phyloP scores from a whole-genome alignment of 73 alveolate species.

The Paraurostyla sp. region DNA sequence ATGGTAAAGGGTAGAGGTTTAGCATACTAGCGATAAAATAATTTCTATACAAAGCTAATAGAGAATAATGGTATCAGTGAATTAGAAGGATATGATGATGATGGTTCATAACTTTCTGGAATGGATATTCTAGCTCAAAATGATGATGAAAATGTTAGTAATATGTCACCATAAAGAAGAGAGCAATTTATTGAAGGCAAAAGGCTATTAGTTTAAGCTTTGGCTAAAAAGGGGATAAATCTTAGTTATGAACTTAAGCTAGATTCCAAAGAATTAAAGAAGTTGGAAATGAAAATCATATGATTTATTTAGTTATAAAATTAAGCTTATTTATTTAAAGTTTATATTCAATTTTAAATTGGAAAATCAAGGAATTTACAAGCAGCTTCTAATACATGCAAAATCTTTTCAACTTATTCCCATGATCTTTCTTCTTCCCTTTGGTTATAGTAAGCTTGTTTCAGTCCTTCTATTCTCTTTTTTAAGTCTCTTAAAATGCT shows the following conservation, averaged over 20 bases:
- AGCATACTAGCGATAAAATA: not conserved
- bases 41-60: not conserved
- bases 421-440: slow-evolving; percentile 69
- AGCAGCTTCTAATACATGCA: slow-evolving; percentile 67
- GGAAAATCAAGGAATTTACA: slow-evolving; percentile 75
- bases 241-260: slow-evolving; percentile 1
- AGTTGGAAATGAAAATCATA: not conserved
- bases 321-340: not conserved
- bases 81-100: not conserved
- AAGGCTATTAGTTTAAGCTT: not conserved
- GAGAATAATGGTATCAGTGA: not conserved
- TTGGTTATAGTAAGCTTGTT: slow-evolving; percentile 46
- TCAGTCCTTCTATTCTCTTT: slow-evolving; percentile 65
- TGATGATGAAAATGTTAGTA: not conserved
- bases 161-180: not conserved
- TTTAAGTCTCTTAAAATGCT: slow-evolving; percentile 70
- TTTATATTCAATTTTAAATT: slow-evolving; percentile 23
- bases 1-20: not conserved
- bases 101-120: too few relatives aligned
- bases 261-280: not conserved
- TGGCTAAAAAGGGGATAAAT: slow-evolving; percentile 26
- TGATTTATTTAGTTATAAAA: not conserved
- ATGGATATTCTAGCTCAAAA: too few relatives aligned
- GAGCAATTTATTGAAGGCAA: not conserved
- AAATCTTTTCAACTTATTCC: slow-evolving; percentile 56